Percentiles rank a stretch among this genome's conserved stretches.
Evolutionary conservation across 805 yeast species (phyloP).

Genomic region (Teunomyces aglyptinius): DNA sequence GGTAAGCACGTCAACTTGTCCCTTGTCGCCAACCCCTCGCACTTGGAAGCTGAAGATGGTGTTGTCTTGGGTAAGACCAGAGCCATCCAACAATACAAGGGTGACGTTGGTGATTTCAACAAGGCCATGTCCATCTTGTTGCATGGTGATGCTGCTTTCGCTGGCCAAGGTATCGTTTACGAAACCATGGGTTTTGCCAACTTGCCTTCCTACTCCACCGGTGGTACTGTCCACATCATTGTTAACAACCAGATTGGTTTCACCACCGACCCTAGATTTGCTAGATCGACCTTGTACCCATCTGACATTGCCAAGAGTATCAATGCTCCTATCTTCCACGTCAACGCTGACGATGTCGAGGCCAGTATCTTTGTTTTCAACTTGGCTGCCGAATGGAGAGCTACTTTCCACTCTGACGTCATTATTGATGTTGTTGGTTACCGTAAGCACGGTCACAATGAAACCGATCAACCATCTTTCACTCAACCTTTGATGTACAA

Average conservation of each 20-base stretch:
- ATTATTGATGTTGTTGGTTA: constrained; percentile 96
- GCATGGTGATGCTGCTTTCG: constrained; percentile 99
- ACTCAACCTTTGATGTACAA: constrained; percentile 98
- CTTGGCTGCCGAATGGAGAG: constrained; percentile 98
- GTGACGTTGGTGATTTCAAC: constrained; percentile 75
- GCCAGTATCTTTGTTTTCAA: constrained; percentile 87
- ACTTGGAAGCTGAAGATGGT: constrained; percentile 98
- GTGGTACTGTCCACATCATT: constrained; percentile 96
- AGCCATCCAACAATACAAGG: constrained; percentile 89
- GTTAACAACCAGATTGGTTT: constrained; percentile 99
- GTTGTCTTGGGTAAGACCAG: constrained; percentile 97
- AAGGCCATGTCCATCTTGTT: constrained; percentile 90
- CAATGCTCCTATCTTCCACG: constrained; percentile 99
- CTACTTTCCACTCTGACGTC: constrained; percentile 93
- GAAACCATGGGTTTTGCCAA: constrained; percentile 95
- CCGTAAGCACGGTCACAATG: constrained; percentile 98
- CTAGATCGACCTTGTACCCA: constrained; percentile 97
- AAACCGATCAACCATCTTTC: constrained; percentile 98
- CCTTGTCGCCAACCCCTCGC: constrained; percentile 97
- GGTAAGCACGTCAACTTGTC: constrained; percentile 96
- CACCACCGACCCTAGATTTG: constrained; percentile 97
- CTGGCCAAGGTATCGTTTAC: constrained; percentile 98
- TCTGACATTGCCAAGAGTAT: constrained; percentile 95
- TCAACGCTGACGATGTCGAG: constrained; percentile 97
- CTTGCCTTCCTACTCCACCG: constrained; percentile 93